Base-by-base conservation (phyloP, 1,139 yeast genomes). In the Pichia sp. region DNA sequence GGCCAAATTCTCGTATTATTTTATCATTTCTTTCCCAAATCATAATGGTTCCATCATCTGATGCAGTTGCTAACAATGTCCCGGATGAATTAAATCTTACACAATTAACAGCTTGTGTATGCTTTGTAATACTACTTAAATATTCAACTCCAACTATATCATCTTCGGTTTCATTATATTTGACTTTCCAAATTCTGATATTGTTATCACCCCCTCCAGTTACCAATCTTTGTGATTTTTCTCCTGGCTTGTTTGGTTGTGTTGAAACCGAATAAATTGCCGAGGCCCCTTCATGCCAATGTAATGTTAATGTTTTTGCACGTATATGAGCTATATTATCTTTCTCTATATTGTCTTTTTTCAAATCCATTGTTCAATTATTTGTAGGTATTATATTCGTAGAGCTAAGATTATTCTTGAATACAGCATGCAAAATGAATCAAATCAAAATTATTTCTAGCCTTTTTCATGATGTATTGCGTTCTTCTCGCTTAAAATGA, bases 191-290 rank as follows among this genome's bases (percentile, higher is more conserved):
- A 34, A 88, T 68, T 47, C 97, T 72, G 15, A 89, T 82, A 59
- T 86, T 86, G 61, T 86, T 87, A 63, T 92, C 98, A 38, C 97
- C 97, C 16, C 98, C 98, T 0, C 89, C 95, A 0, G 97, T 92
- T 4, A 82, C 92, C 38, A 92, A 68, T 40, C 92, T 72, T 15
- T 59, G 60, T 6, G 72, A 61, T 18, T 43, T 29, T 9, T 41
- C 43, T 16, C 48, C 51, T 7, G 47, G 39, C 22, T 29, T 42
- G 8, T 36, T 62, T 7, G 48, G 87, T 64, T 89, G 96, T 64
- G 88, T 84, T 53, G 82, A 81, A 1, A 86, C 81, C 26, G 90
- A 77, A 64, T 90, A 94, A 5, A 92, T 85, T 0, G 98, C 96
- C 62, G 79, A 80, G 55, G 74, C 79, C 50, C 82, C 86, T 53